Conservation (phyloP, 768 basidiomycete genomes). For the Russula virescens region DNA sequence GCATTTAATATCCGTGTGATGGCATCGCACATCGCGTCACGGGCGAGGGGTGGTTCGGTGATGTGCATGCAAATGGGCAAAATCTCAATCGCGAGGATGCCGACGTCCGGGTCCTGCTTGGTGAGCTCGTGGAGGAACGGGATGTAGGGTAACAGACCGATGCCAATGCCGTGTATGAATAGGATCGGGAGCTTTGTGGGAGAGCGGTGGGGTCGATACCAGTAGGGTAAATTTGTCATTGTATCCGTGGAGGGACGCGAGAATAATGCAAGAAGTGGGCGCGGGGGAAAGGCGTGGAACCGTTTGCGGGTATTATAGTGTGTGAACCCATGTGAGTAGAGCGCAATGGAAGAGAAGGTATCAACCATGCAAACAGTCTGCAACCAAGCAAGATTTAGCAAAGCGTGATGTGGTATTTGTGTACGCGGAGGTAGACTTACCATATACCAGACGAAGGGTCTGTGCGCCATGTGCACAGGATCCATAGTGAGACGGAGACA, state of each 20-base stretch:
- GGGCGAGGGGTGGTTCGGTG: slow-evolving; percentile 44
- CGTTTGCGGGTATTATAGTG: slow-evolving; percentile 41
- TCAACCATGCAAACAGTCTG: slow-evolving; percentile 55
- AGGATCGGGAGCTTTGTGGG: slow-evolving; percentile 45
- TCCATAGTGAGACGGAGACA: slow-evolving; percentile 53
- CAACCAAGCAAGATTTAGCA: not conserved
- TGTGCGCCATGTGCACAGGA: slow-evolving; percentile 47
- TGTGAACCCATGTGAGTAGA: slow-evolving; percentile 44
- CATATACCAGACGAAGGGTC: slow-evolving; percentile 61
- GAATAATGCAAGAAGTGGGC: slow-evolving; percentile 39
- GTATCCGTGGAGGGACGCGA: slow-evolving; percentile 36
- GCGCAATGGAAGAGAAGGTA: slow-evolving; percentile 35
- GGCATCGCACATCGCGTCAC: slow-evolving; percentile 37
- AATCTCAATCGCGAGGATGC: slow-evolving; percentile 55
- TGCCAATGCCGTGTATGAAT: slow-evolving; percentile 69
- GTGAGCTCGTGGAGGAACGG: slow-evolving; percentile 46
- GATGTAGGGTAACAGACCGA: slow-evolving; percentile 55
- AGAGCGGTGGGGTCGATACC: slow-evolving; percentile 48
- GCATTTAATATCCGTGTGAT: slow-evolving; percentile 42
- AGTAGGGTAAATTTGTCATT: slow-evolving; percentile 35
- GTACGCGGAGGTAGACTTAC: slow-evolving; percentile 31
- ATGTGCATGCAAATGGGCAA: slow-evolving; percentile 59
- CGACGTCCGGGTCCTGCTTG: slow-evolving; percentile 42
- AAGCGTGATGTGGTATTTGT: not conserved
- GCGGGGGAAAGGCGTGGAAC: slow-evolving; percentile 48